These are phyloP conservation scores for Metarhizium brunneum DNA, from an alignment of 2,329 filamentous ascomycete genomes.

Conservation along the genomic window DNA sequence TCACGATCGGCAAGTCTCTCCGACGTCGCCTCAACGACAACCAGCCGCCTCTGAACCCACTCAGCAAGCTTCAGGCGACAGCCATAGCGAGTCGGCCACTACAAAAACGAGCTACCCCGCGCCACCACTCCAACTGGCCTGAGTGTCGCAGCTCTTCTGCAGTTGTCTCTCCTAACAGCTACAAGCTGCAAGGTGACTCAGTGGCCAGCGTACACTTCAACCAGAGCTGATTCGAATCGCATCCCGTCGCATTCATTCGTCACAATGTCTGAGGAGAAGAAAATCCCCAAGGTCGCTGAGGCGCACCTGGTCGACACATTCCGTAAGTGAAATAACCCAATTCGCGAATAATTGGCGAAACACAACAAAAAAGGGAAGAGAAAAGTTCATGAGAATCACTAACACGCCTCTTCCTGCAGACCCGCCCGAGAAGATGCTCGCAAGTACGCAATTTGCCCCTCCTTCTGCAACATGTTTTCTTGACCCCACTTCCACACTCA, in stretches of 20 bases:
- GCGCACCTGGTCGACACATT: conserved; percentile 69
- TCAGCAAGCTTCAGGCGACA: background rate
- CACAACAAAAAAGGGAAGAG: background rate
- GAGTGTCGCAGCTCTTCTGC: background rate
- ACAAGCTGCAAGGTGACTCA: background rate
- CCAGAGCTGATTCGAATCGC: background rate
- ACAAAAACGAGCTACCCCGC: conserved; percentile 8
- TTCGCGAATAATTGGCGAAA: background rate
- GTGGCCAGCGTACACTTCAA: background rate
- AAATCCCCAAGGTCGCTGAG: conserved; percentile 55
- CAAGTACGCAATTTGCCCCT: conserved; percentile 39
- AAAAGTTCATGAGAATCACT: conserved; percentile 9
- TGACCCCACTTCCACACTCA: background rate
- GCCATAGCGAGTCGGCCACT: background rate
- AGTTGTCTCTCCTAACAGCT: background rate
- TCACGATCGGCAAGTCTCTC: background rate
- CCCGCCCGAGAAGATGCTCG: conserved; percentile 57
- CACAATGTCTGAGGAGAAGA: conserved; percentile 35
- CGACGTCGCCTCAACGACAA: background rate
- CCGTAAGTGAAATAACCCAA: conserved; percentile 36
- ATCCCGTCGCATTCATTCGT: background rate
- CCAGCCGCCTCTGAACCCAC: background rate
- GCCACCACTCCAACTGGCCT: conserved; percentile 1
- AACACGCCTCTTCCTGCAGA: conserved; percentile 31
- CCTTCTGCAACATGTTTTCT: background rate